Conservation (phyloP, 495 filamentous ascomycete species). For the Amphirosellinia nigrospora region DNA sequence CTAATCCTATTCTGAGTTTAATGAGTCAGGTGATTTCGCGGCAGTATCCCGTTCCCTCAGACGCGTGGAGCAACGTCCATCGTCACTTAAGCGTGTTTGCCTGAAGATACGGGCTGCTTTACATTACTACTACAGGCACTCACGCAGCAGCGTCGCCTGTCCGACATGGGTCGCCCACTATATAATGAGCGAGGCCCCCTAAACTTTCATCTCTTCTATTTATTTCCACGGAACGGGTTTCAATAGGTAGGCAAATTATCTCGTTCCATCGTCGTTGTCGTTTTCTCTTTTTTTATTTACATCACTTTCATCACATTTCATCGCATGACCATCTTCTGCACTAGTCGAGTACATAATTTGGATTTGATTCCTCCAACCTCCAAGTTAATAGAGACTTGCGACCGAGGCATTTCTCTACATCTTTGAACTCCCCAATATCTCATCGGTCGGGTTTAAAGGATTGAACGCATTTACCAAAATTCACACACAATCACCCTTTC, state of each 20-base stretch:
- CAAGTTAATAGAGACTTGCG: conserved; percentile 5
- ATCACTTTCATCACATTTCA: background rate
- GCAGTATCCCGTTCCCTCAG: conserved; percentile 34
- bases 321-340: conserved; percentile 6
- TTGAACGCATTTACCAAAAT: conserved; percentile 8
- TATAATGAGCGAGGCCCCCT: conserved; percentile 37
- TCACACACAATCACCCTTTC: conserved; percentile 20
- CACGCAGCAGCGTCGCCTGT: conserved; percentile 23
- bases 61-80: conserved; percentile 43
- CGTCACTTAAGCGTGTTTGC: conserved; percentile 42
- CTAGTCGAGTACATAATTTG: background rate
- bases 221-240: conserved; percentile 7
- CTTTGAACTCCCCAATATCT: conserved; percentile 5
- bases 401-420: conserved; percentile 17
- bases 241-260: conserved; percentile 21
- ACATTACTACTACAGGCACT: conserved; percentile 23
- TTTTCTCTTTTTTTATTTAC: conserved; percentile 5
- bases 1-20: conserved; percentile 32
- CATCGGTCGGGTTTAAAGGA: conserved; percentile 1
- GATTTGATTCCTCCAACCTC: background rate
- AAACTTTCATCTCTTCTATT: conserved; percentile 26
- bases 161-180: conserved; percentile 40
- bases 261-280: conserved; percentile 4
- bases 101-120: conserved; percentile 28
- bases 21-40: conserved; percentile 43